phyloP scores from a whole-genome alignment of 169 alveolate genomes.

The Cryptosporidium viatorum region DNA sequence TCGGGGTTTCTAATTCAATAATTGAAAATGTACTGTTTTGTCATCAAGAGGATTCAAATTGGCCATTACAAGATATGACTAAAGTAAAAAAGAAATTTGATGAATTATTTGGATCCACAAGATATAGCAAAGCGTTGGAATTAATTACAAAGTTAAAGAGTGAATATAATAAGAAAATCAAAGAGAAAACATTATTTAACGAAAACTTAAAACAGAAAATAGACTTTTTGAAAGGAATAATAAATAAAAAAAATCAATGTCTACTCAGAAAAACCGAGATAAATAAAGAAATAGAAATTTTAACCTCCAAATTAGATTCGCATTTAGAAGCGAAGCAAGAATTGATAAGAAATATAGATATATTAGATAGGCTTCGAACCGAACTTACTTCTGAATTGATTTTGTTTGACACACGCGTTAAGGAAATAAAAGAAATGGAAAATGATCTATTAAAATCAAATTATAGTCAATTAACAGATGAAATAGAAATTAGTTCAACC shows the following conservation, averaged over 20 bases:
- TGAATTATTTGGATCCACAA: conserved; percentile 94
- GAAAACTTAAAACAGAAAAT: conserved; percentile 23
- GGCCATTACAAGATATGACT: conserved; percentile 95
- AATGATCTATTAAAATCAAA: not conserved
- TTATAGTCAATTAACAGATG: not conserved
- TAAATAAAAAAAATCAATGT: conserved; percentile 30
- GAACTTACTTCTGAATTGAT: not conserved
- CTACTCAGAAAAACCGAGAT: conserved; percentile 13
- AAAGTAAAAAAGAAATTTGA: conserved; percentile 96
- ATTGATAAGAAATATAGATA: not conserved
- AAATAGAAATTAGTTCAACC: not conserved
- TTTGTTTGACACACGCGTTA: not conserved
- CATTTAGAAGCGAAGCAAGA: not conserved
- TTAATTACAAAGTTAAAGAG: conserved; percentile 24
- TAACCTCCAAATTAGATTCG: not conserved
- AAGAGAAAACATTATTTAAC: conserved; percentile 34
- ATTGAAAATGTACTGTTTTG: conserved; percentile 96
- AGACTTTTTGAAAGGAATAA: conserved; percentile 9
- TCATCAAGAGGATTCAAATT: conserved; percentile 96
- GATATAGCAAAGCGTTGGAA: conserved; percentile 87
- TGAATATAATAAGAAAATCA: conserved; percentile 49
- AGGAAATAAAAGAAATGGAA: conserved; percentile 21
- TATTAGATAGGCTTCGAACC: conserved; percentile 1
- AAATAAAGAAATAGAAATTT: not conserved
- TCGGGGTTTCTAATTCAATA: conserved; percentile 94